A percentile compares a stretch with the other conserved stretches of the same genome.
Conservation (phyloP, 345 rosid genomes). For the Kernera saxatilis region DNA sequence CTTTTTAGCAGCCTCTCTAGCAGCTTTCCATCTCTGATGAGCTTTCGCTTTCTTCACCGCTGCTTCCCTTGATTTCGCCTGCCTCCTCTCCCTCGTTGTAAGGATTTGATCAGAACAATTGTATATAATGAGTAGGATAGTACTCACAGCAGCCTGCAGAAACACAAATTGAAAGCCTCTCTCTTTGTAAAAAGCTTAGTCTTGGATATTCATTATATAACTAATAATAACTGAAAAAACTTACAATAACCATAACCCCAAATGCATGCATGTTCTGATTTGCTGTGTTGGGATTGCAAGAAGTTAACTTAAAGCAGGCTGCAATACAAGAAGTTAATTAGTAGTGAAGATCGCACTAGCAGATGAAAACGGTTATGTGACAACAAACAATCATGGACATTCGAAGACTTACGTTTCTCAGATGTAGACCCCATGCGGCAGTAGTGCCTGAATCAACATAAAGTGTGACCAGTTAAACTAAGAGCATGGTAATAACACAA, state of each 20-base stretch:
- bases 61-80: slow-evolving; percentile 79
- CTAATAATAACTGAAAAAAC: slow-evolving; percentile 19
- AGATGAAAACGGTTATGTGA: not conserved
- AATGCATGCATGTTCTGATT: slow-evolving; percentile 78
- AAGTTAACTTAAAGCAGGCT: slow-evolving; percentile 80
- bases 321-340: slow-evolving; percentile 31
- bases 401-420: slow-evolving; percentile 49
- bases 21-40: slow-evolving; percentile 71
- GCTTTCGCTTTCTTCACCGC: slow-evolving; percentile 81
- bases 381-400: not conserved
- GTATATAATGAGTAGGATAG: slow-evolving; percentile 76
- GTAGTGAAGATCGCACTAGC: slow-evolving; percentile 14
- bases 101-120: slow-evolving; percentile 88
- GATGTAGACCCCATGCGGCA: slow-evolving; percentile 81
- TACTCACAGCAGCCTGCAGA: slow-evolving; percentile 63
- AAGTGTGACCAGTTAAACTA: no score
- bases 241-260: slow-evolving; percentile 83
- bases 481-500: not conserved
- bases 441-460: slow-evolving; percentile 55
- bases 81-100: slow-evolving; percentile 63
- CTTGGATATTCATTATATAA: not conserved
- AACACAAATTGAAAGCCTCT: slow-evolving; percentile 9
- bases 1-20: slow-evolving; percentile 62
- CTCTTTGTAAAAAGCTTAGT: not conserved
- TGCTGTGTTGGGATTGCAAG: slow-evolving; percentile 57